Percentiles rank a stretch among this genome's conserved stretches.
Evolutionary conservation across 805 yeast species (phyloP).

Genomic region (Scheffersomyces lignosus): DNA sequence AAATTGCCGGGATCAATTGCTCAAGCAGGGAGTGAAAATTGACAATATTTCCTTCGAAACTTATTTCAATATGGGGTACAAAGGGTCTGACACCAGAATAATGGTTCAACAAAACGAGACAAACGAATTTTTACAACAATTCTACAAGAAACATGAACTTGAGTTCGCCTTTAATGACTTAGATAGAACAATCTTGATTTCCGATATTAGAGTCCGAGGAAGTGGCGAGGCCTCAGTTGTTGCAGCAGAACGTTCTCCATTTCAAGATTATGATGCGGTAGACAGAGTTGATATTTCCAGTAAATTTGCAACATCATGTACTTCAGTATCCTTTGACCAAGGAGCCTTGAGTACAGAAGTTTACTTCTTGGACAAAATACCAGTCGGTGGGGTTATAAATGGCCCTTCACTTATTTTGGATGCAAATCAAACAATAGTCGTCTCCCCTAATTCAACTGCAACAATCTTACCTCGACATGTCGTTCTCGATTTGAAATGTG

Average conservation of each 20-base stretch:
- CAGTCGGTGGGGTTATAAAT: constrained; percentile 48
- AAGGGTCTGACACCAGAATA: not conserved
- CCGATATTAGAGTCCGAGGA: not conserved
- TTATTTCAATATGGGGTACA: constrained; percentile 2
- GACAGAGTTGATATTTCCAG: not conserved
- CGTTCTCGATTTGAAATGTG: constrained; percentile 38
- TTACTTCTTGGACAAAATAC: constrained; percentile 53
- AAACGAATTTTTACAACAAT: not conserved
- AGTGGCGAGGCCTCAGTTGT: not conserved
- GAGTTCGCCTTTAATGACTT: not conserved
- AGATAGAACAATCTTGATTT: not conserved
- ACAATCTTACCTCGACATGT: constrained; percentile 61
- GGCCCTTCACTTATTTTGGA: constrained; percentile 84
- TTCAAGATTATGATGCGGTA: not conserved
- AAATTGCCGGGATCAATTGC: not conserved
- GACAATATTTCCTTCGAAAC: not conserved
- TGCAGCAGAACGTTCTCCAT: constrained; percentile 11
- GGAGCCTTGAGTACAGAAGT: constrained; percentile 4
- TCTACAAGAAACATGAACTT: not conserved
- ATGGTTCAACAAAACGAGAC: not conserved
- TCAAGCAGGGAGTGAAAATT: not conserved
- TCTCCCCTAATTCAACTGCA: constrained; percentile 63
- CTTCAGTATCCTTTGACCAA: constrained; percentile 1
- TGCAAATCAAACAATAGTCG: constrained; percentile 75
- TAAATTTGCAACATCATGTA: not conserved